Percentiles rank a stretch among this genome's conserved stretches.
Conservation (phyloP, 208 protist species). For the Leishmania amazonensis region DNA sequence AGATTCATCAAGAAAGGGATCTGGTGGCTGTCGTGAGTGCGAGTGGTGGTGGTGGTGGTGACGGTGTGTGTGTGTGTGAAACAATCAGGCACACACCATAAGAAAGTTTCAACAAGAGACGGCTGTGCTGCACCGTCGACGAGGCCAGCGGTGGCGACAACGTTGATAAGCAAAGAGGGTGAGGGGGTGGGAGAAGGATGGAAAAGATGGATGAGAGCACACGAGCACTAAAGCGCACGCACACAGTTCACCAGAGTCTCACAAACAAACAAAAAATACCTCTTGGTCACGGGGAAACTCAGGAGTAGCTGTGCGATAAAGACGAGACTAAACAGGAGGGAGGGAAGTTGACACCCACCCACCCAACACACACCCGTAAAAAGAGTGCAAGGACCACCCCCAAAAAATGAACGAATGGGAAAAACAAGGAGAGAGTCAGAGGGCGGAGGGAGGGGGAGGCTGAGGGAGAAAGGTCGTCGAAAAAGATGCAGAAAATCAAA, state of each 20-base stretch:
- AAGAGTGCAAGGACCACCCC: background rate
- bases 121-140: background rate
- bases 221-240: background rate
- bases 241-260: background rate
- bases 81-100: background rate
- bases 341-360: background rate
- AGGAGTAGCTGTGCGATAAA: background rate
- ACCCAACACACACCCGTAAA: background rate
- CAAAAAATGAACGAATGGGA: conserved; percentile 3
- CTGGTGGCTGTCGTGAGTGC: background rate
- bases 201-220: background rate
- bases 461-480: background rate
- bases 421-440: background rate
- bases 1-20: background rate
- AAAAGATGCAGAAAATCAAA: background rate
- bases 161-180: background rate
- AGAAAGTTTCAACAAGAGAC: background rate
- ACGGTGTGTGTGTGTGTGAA: background rate
- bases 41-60: background rate
- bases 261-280: background rate
- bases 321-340: background rate
- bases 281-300: background rate
- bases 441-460: too few relatives aligned
- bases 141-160: background rate
- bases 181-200: background rate